Percentiles rank a stretch among this genome's conserved stretches.
These are phyloP conservation scores for Nicotiana undulata DNA, from an alignment of 257 asterid species.

Conservation along the genomic window DNA sequence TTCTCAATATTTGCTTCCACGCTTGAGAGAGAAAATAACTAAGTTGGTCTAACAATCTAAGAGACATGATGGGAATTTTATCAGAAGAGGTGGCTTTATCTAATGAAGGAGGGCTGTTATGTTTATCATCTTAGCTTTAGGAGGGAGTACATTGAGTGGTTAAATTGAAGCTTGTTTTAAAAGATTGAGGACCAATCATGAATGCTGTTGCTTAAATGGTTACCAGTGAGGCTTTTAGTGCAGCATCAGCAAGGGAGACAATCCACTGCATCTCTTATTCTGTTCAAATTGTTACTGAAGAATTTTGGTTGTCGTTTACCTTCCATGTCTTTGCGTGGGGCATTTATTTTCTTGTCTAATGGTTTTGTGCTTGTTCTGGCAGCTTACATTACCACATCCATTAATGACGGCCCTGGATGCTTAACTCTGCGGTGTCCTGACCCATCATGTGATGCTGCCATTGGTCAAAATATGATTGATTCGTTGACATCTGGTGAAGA, in stretches of 20 bases:
- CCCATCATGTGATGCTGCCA: constrained; percentile 72
- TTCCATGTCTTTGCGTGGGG: not conserved
- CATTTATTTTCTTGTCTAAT: not conserved
- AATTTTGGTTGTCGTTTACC: not conserved
- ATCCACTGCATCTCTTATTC: not conserved
- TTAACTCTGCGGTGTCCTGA: constrained; percentile 85
- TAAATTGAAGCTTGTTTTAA: too few relatives aligned
- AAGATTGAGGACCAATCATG: not conserved
- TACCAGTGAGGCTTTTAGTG: not conserved
- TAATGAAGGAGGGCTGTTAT: too few relatives aligned
- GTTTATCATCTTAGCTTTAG: too few relatives aligned
- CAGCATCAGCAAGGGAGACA: not conserved
- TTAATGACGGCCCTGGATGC: constrained; percentile 94
- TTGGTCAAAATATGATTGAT: constrained; percentile 80
- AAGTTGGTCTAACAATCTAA: too few relatives aligned
- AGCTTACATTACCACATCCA: constrained; percentile 81
- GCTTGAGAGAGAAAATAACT: too few relatives aligned
- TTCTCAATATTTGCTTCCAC: too few relatives aligned
- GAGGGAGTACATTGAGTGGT: too few relatives aligned
- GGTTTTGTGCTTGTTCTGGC: constrained; percentile 17
- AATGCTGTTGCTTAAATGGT: not conserved
- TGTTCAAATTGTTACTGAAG: not conserved
- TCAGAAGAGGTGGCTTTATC: too few relatives aligned
- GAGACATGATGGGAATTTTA: too few relatives aligned
- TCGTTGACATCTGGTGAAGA: constrained; percentile 47